Base-by-base conservation (phyloP, 225 moss, liverwort and hornwort species). In the Sphagnum contortum region DNA sequence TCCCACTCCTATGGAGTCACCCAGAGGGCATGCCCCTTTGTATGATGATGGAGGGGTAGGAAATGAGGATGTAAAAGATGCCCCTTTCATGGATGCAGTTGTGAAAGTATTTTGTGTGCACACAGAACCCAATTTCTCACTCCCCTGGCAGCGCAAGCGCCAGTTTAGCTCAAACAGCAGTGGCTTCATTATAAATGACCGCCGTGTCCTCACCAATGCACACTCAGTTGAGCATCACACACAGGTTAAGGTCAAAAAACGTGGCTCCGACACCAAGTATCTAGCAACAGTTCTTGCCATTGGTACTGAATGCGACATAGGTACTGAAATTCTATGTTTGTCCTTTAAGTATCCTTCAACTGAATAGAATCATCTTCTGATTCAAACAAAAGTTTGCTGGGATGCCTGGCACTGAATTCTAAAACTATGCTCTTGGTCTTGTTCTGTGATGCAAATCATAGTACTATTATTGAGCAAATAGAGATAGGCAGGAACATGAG, bases 211-310 rank as follows among this genome's bases (percentile, higher is more conserved):
- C 75, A 96, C 96, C n/a, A 92, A 96, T 71, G 96, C 96, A 44
- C 96, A 96, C 64, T 96, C 96, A 14, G 96, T 96, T 62, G 96
- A 96, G 88, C 96, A 96, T 75, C 92, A 96, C 58, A 96, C 92
- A 59, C 92, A 96, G 77, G 96, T 96, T 68, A 96, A 96, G 81
- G 96, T 96, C 65, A 96, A 96, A 76, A 96, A 92, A 71, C 92
- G 96, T 53, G 96, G 96, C 54, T 96, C 96, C 45, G 96, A 98
- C 83, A 89, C 90, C 49, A 92, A 98, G 73, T 98, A 93, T 72
- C 67, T 98, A 79, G 98, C 98, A 58, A 91, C 88, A 11, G 93
- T 98, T 64, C 91, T 98, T 74, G 98, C 98, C 12, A 98, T 93
- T 71, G 98, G 91, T 69, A 93, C 93, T 48, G 93, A 98, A 71